These are phyloP conservation scores for Ramichloridium luteum DNA, from an alignment of 2,329 filamentous ascomycete species.

Conservation along the genomic window DNA sequence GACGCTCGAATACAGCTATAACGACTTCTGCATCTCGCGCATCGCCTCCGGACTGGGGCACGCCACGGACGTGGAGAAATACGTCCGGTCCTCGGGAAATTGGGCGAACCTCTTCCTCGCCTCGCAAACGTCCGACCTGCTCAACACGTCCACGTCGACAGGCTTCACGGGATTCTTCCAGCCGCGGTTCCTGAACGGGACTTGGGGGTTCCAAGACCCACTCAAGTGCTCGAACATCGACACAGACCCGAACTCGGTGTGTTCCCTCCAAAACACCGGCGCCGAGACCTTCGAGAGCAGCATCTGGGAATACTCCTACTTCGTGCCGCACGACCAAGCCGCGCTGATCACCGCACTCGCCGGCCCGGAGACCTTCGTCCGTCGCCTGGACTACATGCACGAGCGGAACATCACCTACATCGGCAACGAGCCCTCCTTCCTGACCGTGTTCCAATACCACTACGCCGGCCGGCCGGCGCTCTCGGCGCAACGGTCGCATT, in stretches of 20 bases:
- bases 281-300: conserved; percentile 59
- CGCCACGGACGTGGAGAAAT: conserved; percentile 26
- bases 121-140: conserved; percentile 44
- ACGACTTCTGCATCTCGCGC: conserved; percentile 31
- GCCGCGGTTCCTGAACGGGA: conserved; percentile 38
- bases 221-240: conserved; percentile 32
- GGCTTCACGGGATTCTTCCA: conserved; percentile 56
- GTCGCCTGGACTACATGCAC: conserved; percentile 51
- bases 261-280: conserved; percentile 39
- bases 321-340: conserved; percentile 50
- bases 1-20: conserved; percentile 40
- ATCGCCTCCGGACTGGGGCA: conserved; percentile 33
- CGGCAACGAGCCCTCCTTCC: conserved; percentile 49
- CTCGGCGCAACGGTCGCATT: conserved; percentile 27
- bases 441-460: conserved; percentile 28
- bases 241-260: conserved; percentile 14
- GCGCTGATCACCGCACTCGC: conserved; percentile 41
- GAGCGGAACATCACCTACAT: conserved; percentile 42
- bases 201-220: conserved; percentile 45
- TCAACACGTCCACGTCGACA: conserved; percentile 32
- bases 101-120: conserved; percentile 55
- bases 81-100: conserved; percentile 45
- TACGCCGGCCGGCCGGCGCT: conserved; percentile 29
- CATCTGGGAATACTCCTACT: conserved; percentile 58
- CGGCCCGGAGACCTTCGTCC: conserved; percentile 43